Evolutionary conservation across 768 basidiomycete species (phyloP), one percentile per base, ranked within the genome.

Genomic region (Collybiopsis luxurians): DNA sequence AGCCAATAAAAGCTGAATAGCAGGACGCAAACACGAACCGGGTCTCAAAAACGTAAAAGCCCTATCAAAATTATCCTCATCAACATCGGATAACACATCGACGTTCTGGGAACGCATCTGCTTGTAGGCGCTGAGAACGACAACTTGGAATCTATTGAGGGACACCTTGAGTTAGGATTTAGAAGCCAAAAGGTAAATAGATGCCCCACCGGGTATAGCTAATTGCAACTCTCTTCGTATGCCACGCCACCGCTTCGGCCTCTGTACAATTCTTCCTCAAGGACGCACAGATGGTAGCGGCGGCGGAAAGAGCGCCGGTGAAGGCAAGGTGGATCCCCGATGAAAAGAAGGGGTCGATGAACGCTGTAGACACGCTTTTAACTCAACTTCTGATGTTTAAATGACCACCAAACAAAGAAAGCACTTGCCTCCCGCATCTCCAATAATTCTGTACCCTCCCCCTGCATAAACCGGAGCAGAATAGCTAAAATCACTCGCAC

Each of bases 121-220:
- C 67, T 86, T 87, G 67, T 87, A 87, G 60, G 85, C 85, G 60
- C 85, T 86, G n/a, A 87, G 71, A 24, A 86, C 85, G 21, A 87
- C 85, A 12, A 89, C 76, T 62, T 86, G 80, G 62, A 87, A 87
- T 61, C 84, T 86, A 54, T 2, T 42, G 3, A 23, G 19, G 58
- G 59, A 34, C 21, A 46, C 38, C 39, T 36, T 27, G 13, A 42
- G 17, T n/a, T 44, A 51, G 28, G 19, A n/a, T 34, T 6, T 31
- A 24, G 28, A 30, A 34, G 45, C 15, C 34, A 27, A 19, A 21
- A 31, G 42, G 27, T 38, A 38, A 52, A 21, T 7, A 45, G 10
- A 11, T 1, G 17, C 3, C 15, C 24, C 63, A 81, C 82, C 83
- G 78, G 5, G 84, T 84, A 64, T 84, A 84, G 61, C 82, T 81